Conservation (phyloP, 441 rosid species). For the Adansonia madagascariensis region DNA sequence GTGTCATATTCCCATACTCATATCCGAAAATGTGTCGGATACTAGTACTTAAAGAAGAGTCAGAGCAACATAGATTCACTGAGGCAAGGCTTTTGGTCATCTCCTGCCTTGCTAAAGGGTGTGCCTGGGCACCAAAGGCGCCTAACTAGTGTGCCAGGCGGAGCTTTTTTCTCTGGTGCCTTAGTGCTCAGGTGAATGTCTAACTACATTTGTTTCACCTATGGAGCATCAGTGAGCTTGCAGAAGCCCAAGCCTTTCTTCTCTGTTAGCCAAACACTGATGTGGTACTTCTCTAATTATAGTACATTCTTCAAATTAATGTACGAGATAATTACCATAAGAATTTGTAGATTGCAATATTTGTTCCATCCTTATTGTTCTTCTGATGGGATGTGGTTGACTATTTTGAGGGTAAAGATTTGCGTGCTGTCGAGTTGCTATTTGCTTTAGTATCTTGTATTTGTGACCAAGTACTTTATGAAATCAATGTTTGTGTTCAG, state of each 20-base stretch:
- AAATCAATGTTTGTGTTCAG: too few species aligned
- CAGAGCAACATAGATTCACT: neutral
- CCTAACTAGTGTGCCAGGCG: too few species aligned
- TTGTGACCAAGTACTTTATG: neutral
- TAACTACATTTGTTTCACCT: neutral
- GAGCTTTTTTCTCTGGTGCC: neutral
- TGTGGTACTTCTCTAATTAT: neutral
- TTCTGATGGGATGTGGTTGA: neutral
- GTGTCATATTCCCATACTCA: too few species aligned
- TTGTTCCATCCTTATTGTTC: constrained; percentile 15
- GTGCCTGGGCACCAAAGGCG: neutral
- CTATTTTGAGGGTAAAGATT: constrained; percentile 9
- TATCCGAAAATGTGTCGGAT: too few species aligned
- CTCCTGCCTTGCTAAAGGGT: neutral
- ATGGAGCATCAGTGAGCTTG: neutral
- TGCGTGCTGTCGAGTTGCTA: neutral
- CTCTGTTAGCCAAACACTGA: neutral
- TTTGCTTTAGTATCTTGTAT: constrained; percentile 8
- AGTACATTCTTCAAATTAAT: constrained; percentile 8
- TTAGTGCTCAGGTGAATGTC: neutral
- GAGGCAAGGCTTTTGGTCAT: neutral
- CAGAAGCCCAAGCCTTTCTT: constrained; percentile 6
- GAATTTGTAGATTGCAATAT: constrained; percentile 14
- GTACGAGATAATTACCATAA: neutral
- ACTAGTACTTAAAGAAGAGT: too few species aligned